phyloP scores from a whole-genome alignment of 2,329 filamentous ascomycete species.

The Apiospora kogelbergensis region DNA sequence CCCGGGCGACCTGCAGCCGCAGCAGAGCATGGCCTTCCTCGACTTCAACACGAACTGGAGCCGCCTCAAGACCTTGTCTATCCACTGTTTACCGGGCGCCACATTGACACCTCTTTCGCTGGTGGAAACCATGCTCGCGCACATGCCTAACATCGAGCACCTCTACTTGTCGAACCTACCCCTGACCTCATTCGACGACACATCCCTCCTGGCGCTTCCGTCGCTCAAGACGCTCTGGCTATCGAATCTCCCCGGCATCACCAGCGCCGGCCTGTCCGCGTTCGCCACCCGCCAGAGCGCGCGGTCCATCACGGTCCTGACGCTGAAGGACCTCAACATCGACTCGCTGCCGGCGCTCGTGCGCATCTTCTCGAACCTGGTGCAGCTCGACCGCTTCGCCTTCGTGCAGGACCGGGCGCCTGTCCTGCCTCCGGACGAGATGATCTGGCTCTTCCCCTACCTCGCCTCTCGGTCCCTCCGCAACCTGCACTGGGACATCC shows the following conservation, averaged over 20 bases:
- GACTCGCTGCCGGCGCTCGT: constrained; percentile 57
- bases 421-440: constrained; percentile 52
- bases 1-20: constrained; percentile 40
- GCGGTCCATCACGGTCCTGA: constrained; percentile 46
- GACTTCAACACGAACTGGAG: constrained; percentile 55
- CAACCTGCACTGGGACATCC: constrained; percentile 65
- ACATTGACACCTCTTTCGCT: constrained; percentile 53
- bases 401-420: constrained; percentile 57
- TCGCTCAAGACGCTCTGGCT: constrained; percentile 55
- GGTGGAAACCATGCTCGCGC: constrained; percentile 48
- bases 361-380: constrained; percentile 58
- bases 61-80: constrained; percentile 53
- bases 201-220: constrained; percentile 54
- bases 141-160: constrained; percentile 54
- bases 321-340: constrained; percentile 56
- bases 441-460: constrained; percentile 65
- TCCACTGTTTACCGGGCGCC: constrained; percentile 59
- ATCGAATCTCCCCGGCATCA: constrained; percentile 55
- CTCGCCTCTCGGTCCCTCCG: constrained; percentile 54
- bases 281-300: constrained; percentile 53
- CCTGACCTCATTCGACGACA: constrained; percentile 56
- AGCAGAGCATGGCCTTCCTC: constrained; percentile 46
- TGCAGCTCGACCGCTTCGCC: constrained; percentile 47
- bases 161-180: constrained; percentile 61
- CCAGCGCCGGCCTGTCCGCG: constrained; percentile 53